phyloP scores from a whole-genome alignment of 1,284 basidiomycete genomes.

The Cystodermella granulosa region DNA sequence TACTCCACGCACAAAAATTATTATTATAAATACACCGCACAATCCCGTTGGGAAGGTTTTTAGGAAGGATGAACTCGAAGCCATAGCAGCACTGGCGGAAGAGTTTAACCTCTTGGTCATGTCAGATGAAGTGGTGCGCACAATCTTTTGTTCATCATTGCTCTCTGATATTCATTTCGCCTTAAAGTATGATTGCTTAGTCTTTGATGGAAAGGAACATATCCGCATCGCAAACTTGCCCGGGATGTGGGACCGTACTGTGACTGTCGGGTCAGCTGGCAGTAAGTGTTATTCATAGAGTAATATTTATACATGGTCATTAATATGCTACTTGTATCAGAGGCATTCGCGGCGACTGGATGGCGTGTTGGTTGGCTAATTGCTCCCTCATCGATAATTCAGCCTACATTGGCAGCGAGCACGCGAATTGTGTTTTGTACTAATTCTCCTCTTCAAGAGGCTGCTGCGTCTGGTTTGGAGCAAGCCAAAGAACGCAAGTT shows the following conservation, averaged over 20 bases:
- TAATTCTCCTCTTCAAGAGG: conserved; percentile 90
- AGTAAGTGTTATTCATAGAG: conserved; percentile 42
- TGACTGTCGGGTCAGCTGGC: conserved; percentile 50
- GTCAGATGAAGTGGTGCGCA: conserved; percentile 89
- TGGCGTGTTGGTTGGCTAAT: conserved; percentile 98
- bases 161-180: conserved; percentile 5
- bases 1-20: conserved; percentile 84
- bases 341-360: conserved; percentile 96
- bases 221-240: conserved; percentile 87
- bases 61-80: conserved; percentile 73
- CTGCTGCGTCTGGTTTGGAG: conserved; percentile 81
- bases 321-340: conserved; percentile 38
- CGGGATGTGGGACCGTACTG: conserved; percentile 91
- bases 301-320: conserved; percentile 3
- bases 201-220: conserved; percentile 85
- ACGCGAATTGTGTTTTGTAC: conserved; percentile 94
- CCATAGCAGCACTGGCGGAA: conserved; percentile 81
- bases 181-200: conserved; percentile 84
- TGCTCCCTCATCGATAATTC: conserved; percentile 78
- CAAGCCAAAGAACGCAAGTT: conserved; percentile 69
- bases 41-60: conserved; percentile 97
- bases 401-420: conserved; percentile 82
- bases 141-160: neutral
- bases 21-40: conserved; percentile 92
- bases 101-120: conserved; percentile 92